Base-by-base conservation (phyloP, 2,329 filamentous ascomycete species). In the Simplicillium aogashimaense region DNA sequence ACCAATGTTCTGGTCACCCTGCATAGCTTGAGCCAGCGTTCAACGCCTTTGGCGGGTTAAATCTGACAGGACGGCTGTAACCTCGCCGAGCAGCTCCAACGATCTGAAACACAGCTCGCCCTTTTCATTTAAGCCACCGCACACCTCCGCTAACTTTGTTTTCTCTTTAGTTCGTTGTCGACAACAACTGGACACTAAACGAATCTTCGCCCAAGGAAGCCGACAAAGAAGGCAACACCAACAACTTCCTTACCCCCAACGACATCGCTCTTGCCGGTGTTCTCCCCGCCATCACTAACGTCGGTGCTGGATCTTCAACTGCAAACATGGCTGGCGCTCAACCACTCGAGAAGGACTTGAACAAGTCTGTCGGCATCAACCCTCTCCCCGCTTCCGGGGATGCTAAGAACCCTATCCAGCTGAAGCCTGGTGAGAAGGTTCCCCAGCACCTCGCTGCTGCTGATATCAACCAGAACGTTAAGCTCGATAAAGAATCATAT, bases 141-240 rank as follows among this genome's bases (percentile, higher is more conserved):
- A 25, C 20, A 25, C 20, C 20, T 25, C 20, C 38, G 38, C 40
- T 39, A 36, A 41, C 44, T 52, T 41, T 46, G 20, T 25, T 25
- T 9, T 16, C 28, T 39, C 31, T 53, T 41, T 60, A 95, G 90
- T 98, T 95, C 62, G 85, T 98, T 53, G 90, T 95, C 50, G 87
- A 98, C 74, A 86, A 85, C 51, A 77, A 76, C 52, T 98, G 92
- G 92, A 80, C 79, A 38, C 84, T 81, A 59, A 89, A 95, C 64
- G 78, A 81, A 53, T 78, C 79, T 43, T 83, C 81, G 33, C 84
- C 85, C 44, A 81, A 83, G 64, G 89, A 95, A 66, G 77, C 78
- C 55, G 90, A 95, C 70, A 74, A 76, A 49, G 72, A 80, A 54
- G 83, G 85, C 54, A 95, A 90, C 73, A 71, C 88, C 53, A 97